Evolutionary conservation across 495 filamentous ascomycete genomes (phyloP).

Genomic region (Lineolata rhizophorae): DNA sequence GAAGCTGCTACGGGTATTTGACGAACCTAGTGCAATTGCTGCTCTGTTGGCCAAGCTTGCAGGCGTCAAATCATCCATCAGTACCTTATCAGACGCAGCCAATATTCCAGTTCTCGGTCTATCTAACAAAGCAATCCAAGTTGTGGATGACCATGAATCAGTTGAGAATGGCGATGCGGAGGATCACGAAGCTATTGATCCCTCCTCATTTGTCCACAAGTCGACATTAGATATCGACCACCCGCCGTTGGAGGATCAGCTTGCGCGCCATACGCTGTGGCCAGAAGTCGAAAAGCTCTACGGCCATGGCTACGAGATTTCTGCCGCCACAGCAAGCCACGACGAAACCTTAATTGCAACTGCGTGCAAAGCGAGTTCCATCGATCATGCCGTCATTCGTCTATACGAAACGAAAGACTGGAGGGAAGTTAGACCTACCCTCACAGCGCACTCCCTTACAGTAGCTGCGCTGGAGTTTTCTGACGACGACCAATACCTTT

Average conservation of each 20-base stretch:
- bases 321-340: conserved; percentile 59
- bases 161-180: conserved; percentile 7
- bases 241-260: conserved; percentile 74
- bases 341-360: conserved; percentile 61
- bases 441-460: conserved; percentile 65
- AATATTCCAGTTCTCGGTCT: conserved; percentile 87
- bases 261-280: conserved; percentile 82
- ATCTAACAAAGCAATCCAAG: conserved; percentile 78
- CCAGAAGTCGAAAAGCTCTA: conserved; percentile 94
- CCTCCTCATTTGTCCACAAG: conserved; percentile 18
- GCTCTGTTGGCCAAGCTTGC: conserved; percentile 46
- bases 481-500: conserved; percentile 42
- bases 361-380: conserved; percentile 78
- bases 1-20: conserved; percentile 87
- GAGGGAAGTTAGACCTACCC: conserved; percentile 68
- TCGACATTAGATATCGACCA: conserved; percentile 27
- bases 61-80: conserved; percentile 25
- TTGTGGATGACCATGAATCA: conserved; percentile 28
- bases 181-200: conserved; percentile 11
- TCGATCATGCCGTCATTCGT: conserved; percentile 86
- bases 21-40: conserved; percentile 69
- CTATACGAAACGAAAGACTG: conserved; percentile 69
- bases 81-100: conserved; percentile 57
- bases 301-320: conserved; percentile 97
- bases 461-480: conserved; percentile 65